phyloP scores from a whole-genome alignment of 495 filamentous ascomycete species.

The Neurospora sp. region DNA sequence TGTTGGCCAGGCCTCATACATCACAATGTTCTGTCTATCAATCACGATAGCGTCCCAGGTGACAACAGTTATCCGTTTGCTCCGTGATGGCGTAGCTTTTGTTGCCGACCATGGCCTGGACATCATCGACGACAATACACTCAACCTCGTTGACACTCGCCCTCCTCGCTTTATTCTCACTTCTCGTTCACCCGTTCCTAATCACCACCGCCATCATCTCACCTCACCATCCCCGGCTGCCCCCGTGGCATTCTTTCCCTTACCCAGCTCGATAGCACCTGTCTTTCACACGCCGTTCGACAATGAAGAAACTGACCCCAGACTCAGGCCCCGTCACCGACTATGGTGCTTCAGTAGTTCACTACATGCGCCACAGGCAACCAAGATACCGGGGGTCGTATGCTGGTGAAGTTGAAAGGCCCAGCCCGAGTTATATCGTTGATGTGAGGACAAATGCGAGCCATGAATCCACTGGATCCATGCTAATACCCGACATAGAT shows the following conservation, averaged over 20 bases:
- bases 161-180: not conserved
- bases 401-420: constrained; percentile 66
- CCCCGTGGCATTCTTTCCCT: not conserved
- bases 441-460: constrained; percentile 51
- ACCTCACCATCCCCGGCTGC: not conserved
- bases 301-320: constrained; percentile 15
- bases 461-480: not conserved
- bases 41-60: not conserved
- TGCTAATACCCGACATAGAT: constrained; percentile 47
- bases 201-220: not conserved
- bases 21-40: not conserved
- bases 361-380: constrained; percentile 83
- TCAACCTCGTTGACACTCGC: not conserved
- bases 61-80: not conserved
- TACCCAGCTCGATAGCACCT: not conserved
- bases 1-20: not conserved
- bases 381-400: constrained; percentile 62
- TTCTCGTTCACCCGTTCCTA: not conserved
- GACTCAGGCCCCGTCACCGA: constrained; percentile 74
- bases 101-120: not conserved
- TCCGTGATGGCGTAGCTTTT: not conserved
- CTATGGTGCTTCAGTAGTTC: constrained; percentile 84
- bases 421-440: constrained; percentile 77
- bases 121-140: not conserved
- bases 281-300: not conserved